These are phyloP conservation scores for Sanghuangporus weigelae DNA, from an alignment of 1,284 basidiomycete genomes.

Conservation along the genomic window DNA sequence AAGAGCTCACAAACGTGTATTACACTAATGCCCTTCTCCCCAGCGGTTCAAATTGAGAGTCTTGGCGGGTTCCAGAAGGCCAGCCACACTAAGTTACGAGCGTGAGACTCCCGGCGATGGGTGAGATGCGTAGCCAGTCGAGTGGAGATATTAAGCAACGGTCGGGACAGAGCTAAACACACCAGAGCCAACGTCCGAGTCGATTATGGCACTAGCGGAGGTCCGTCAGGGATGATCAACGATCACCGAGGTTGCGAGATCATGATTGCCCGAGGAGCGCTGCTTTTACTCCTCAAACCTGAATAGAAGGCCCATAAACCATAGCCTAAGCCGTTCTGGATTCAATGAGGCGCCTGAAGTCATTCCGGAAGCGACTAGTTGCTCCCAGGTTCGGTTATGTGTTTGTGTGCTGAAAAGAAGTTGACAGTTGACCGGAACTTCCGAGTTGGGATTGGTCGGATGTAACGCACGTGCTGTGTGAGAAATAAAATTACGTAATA, in stretches of 20 bases:
- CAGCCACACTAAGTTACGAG: no score
- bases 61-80: background rate
- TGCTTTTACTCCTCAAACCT: background rate
- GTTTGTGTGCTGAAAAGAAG: background rate
- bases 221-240: background rate
- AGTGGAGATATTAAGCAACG: background rate
- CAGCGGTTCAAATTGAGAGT: background rate
- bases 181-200: background rate
- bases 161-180: background rate
- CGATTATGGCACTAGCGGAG: background rate
- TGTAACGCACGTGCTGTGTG: background rate
- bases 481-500: background rate
- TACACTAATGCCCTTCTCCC: background rate
- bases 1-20: background rate
- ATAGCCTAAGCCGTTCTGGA: background rate
- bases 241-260: background rate
- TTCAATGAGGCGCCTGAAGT: background rate
- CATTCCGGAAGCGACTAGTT: background rate
- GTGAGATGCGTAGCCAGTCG: background rate
- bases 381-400: background rate
- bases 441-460: background rate
- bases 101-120: background rate
- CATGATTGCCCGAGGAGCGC: background rate
- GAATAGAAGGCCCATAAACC: background rate
- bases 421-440: background rate